phyloP scores from a whole-genome alignment of 2,329 filamentous ascomycete genomes.

The Rosellinia necatrix region DNA sequence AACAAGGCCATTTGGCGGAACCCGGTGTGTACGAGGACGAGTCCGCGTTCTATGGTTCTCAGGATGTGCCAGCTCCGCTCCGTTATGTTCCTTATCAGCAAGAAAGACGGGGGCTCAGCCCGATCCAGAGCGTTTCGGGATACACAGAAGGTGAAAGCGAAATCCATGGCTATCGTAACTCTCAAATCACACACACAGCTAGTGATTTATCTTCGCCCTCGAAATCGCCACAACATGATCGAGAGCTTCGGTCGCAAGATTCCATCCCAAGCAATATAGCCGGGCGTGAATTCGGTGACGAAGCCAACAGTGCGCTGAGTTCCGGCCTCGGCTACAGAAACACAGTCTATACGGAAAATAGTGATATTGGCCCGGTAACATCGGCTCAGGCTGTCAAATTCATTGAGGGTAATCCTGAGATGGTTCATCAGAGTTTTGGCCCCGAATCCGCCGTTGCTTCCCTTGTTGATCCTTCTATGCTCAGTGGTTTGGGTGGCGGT shows the following conservation, averaged over 20 bases:
- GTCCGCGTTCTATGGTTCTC: constrained; percentile 58
- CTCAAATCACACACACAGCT: constrained; percentile 54
- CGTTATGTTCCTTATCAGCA: constrained; percentile 72
- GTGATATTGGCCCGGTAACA: constrained; percentile 62
- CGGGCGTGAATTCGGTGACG: constrained; percentile 60
- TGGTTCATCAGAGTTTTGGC: constrained; percentile 71
- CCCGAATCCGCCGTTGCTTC: constrained; percentile 92
- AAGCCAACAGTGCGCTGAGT: constrained; percentile 59
- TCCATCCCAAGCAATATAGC: constrained; percentile 60
- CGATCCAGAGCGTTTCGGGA: constrained; percentile 90
- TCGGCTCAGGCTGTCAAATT: constrained; percentile 73
- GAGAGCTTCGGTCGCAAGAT: constrained; percentile 51
- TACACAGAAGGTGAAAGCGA: constrained; percentile 74
- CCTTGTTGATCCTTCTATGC: constrained; percentile 66
- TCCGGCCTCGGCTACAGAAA: constrained; percentile 61
- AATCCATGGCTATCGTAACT: constrained; percentile 60
- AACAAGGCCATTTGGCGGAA: constrained; percentile 44
- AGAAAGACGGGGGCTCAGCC: constrained; percentile 76
- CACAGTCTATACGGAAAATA: constrained; percentile 56
- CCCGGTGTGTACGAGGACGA: constrained; percentile 48
- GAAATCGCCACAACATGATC: constrained; percentile 56
- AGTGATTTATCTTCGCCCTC: constrained; percentile 65
- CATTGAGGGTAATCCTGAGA: constrained; percentile 74
- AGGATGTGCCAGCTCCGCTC: constrained; percentile 66
- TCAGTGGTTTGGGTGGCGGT: constrained; percentile 62